phyloP scores from a whole-genome alignment of 2,329 filamentous ascomycete species.

The Boeremia exigua region DNA sequence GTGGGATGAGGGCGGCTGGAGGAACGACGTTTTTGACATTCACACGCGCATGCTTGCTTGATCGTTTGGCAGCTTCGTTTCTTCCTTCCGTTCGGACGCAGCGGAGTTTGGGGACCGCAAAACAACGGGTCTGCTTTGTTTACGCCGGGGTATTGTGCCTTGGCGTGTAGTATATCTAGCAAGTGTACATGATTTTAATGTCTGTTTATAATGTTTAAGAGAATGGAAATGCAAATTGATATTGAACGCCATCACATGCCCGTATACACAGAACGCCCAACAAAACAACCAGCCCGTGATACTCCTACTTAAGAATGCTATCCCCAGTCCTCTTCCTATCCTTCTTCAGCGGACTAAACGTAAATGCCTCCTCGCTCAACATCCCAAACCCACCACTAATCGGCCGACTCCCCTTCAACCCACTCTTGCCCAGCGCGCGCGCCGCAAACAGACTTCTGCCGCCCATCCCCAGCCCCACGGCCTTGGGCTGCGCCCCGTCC shows the following conservation, averaged over 20 bases:
- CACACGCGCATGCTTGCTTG: slow-evolving; percentile 45
- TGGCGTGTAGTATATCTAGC: slow-evolving; percentile 3
- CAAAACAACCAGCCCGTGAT: background rate
- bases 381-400: slow-evolving; percentile 45
- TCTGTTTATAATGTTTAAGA: background rate
- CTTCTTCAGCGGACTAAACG: slow-evolving; percentile 50
- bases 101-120: background rate
- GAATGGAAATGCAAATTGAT: background rate
- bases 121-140: slow-evolving; percentile 2
- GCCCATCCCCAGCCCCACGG: slow-evolving; percentile 26
- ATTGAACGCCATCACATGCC: background rate
- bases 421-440: slow-evolving; percentile 44
- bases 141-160: background rate
- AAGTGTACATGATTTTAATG: background rate
- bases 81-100: background rate
- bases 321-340: slow-evolving; percentile 37
- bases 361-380: slow-evolving; percentile 48
- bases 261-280: background rate
- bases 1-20: slow-evolving; percentile 74
- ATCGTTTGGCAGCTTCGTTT: background rate
- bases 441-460: slow-evolving; percentile 48
- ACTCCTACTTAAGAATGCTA: slow-evolving; percentile 33
- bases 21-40: slow-evolving; percentile 80
- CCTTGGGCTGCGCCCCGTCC: slow-evolving; percentile 43
- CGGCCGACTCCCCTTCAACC: slow-evolving; percentile 37